Evolutionary conservation across 2,329 filamentous ascomycete species (phyloP), one percentile per base, ranked within the genome.

Genomic region (Diaporthe capsici): DNA sequence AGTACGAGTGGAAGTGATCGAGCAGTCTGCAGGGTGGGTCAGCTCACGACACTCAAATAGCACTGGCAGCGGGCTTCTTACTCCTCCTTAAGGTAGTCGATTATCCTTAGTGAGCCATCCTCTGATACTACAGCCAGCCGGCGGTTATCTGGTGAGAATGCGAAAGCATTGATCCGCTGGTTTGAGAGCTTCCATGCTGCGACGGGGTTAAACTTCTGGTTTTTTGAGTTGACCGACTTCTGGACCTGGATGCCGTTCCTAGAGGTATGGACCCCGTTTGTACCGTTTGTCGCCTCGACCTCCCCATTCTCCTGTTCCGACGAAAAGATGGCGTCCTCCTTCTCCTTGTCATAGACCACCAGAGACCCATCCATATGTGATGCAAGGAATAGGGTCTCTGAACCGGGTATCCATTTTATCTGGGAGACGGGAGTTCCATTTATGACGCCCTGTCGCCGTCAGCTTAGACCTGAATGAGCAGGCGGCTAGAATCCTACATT

Each of bases 261-360:
- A 61, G 84, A 83, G 70, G 81, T 82, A 72, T 79, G 75, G 4
- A 71, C 75, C 28, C 80, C 80, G 73, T 86, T 84, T 34, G 81
- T 77, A 34, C 81, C 80, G 67, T 85, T 84, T 47, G 82, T 84
- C 28, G 80, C 77, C 47, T 83, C 82, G 4, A 79, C 91, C 82
- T 96, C 94, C 79, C 95, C 94, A 79, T 95, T 96, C 74, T 90
- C 87, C 47, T 93, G 90, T 82, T 98, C 95, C 0, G 94, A 89
- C 4, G 91, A 88, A 80, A 98, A 97, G 1, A 92, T 88, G 0
- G 93, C 92, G 82, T 98, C 96, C 78, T 98, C 96, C 82, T 97
- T 98, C 82, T 98, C 96, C 85, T 98, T 99, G 84, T 99, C 97
- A 80, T 98, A 99, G 1, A 98, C 95, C 3, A 99, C 90, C 60